Evolutionary conservation across 139 green algal genomes (phyloP).

Genomic region (Deuterostichococcus epilithicus): DNA sequence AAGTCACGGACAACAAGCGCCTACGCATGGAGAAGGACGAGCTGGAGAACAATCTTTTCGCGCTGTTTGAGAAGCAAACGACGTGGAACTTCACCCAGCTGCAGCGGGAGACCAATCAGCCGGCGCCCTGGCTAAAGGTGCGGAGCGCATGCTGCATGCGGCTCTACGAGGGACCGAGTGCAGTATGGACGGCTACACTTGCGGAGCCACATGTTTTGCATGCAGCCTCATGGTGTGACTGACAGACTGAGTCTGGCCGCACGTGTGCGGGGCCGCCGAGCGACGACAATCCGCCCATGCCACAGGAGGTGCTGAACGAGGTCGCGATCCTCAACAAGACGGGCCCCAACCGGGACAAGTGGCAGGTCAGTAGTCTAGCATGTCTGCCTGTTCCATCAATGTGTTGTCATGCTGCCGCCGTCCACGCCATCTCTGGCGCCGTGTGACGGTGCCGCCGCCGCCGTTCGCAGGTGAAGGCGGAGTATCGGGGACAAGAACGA

Average conservation of each 20-base stretch:
- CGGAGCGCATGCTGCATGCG: neutral
- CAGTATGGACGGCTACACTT: too few relatives aligned
- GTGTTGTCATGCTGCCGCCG: too few relatives aligned
- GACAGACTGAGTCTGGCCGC: too few relatives aligned
- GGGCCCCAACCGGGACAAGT: neutral
- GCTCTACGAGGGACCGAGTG: too few relatives aligned
- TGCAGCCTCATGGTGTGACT: too few relatives aligned
- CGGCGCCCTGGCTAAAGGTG: conserved; percentile 8
- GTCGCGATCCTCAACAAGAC: conserved; percentile 6
- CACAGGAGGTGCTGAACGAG: conserved; percentile 2
- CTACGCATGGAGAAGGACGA: conserved; percentile 4
- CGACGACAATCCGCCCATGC: too few relatives aligned
- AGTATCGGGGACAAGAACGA: neutral
- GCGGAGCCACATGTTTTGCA: too few relatives aligned
- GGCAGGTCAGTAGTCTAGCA: neutral
- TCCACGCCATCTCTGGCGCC: too few relatives aligned
- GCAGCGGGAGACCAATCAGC: conserved; percentile 14
- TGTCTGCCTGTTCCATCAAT: neutral
- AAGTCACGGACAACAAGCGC: conserved; percentile 3
- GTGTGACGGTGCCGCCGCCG: too few relatives aligned
- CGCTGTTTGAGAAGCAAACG: conserved; percentile 13
- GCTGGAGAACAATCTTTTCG: conserved; percentile 4
- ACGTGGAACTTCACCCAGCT: conserved; percentile 10
- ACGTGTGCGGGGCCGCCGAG: too few relatives aligned
- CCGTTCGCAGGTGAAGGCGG: neutral